Evolutionary conservation across 177 flowering plant species (phyloP).

Genomic region (Tripterygium wilfordii): DNA sequence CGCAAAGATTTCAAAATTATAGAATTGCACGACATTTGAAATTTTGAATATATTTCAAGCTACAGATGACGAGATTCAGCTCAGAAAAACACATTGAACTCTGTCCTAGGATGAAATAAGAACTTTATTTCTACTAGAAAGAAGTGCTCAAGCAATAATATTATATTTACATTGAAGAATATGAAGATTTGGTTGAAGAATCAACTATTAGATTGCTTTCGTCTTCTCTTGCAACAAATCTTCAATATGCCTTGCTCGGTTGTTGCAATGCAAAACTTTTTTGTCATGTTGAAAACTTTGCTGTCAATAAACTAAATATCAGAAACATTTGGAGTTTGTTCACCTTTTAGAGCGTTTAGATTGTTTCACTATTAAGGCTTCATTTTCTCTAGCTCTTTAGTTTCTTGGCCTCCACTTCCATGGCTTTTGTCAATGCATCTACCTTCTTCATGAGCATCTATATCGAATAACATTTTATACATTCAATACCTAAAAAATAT

Average conservation of each 20-base stretch:
- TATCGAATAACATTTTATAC: neutral
- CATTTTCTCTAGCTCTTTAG: constrained; percentile 60
- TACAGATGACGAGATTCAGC: too few relatives aligned
- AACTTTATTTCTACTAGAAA: constrained; percentile 8
- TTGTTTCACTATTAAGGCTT: constrained; percentile 24
- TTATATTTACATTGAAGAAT: constrained; percentile 28
- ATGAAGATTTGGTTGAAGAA: constrained; percentile 5
- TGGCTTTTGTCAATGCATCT: constrained; percentile 62
- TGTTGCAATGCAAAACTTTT: neutral
- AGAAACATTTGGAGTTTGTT: too few relatives aligned
- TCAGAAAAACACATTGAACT: too few relatives aligned
- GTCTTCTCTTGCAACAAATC: constrained; percentile 7
- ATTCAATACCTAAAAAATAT: neutral
- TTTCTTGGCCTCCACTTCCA: constrained; percentile 68
- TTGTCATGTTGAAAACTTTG: neutral
- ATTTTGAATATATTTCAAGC: too few relatives aligned
- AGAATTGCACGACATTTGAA: too few relatives aligned
- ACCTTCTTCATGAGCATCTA: constrained; percentile 74
- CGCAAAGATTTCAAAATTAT: too few relatives aligned
- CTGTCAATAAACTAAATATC: too few relatives aligned
- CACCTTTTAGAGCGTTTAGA: constrained; percentile 37
- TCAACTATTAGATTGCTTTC: constrained; percentile 3
- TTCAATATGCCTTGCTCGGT: constrained; percentile 23
- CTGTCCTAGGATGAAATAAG: constrained; percentile 3
- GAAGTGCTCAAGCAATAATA: constrained; percentile 4